Evolutionary conservation across 164 flowering plant species (phyloP).

Genomic region (Tetracentron sinense): DNA sequence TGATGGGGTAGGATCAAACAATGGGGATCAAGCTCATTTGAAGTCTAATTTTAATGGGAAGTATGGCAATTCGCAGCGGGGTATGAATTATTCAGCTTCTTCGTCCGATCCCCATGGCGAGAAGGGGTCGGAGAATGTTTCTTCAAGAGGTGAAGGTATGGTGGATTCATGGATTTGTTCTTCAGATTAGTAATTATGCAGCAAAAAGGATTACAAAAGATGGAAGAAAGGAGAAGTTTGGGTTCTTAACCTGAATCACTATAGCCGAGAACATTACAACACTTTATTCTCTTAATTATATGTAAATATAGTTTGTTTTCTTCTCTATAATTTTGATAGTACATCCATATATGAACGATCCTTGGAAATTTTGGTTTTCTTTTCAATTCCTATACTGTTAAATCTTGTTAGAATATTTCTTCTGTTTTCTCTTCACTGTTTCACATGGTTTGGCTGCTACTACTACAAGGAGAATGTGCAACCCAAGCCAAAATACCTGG

Average conservation of each 20-base stretch:
- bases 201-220: neutral
- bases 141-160: constrained; percentile 49
- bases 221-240: neutral
- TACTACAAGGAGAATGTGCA: too few species aligned
- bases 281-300: constrained; percentile 5
- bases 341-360: constrained; percentile 9
- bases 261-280: neutral
- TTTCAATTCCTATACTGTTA: too few species aligned
- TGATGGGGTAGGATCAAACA: constrained; percentile 7
- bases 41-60: constrained; percentile 27
- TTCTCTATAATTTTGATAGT: constrained; percentile 16
- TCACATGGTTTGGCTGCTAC: too few species aligned
- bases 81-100: constrained; percentile 27
- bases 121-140: constrained; percentile 39
- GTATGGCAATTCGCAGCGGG: constrained; percentile 8
- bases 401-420: too few species aligned
- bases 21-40: constrained; percentile 19
- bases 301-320: constrained; percentile 12
- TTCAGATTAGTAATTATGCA: constrained; percentile 23
- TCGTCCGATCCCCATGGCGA: constrained; percentile 32
- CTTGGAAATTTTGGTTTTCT: constrained; percentile 17
- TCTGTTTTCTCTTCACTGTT: too few species aligned
- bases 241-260: neutral
- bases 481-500: too few species aligned
- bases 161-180: constrained; percentile 64